phyloP scores from a whole-genome alignment of 305 asterid species.

The Withania somnifera region DNA sequence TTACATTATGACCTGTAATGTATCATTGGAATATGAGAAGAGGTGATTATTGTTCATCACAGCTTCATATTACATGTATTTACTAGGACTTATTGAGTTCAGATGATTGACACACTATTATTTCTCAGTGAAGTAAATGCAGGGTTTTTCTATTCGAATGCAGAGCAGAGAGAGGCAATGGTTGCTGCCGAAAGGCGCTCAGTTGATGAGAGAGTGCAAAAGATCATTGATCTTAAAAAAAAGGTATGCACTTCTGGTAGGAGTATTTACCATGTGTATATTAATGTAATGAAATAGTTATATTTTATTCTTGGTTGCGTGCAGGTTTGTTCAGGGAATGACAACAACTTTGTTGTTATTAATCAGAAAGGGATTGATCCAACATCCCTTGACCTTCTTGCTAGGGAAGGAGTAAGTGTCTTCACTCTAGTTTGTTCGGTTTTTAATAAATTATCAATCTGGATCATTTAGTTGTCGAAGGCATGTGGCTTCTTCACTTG shows the following conservation, averaged over 20 bases:
- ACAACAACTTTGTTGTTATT: slow-evolving; percentile 68
- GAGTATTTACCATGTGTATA: background rate
- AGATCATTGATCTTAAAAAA: slow-evolving; percentile 76
- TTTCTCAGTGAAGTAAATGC: slow-evolving; percentile 85
- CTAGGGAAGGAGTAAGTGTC: slow-evolving; percentile 85
- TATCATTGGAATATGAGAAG: slow-evolving; percentile 92
- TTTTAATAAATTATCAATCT: background rate
- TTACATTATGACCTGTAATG: slow-evolving; percentile 75
- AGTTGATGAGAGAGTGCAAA: slow-evolving; percentile 89
- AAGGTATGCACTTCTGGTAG: slow-evolving; percentile 32
- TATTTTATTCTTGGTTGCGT: slow-evolving; percentile 9
- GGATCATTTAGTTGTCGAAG: background rate
- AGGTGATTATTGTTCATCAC: slow-evolving; percentile 39
- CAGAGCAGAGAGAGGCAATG: slow-evolving; percentile 97
- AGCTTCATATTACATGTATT: background rate
- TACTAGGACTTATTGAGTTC: background rate
- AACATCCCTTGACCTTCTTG: slow-evolving; percentile 84
- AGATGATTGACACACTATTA: slow-evolving; percentile 2
- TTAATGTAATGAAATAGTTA: background rate
- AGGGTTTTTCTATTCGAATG: slow-evolving; percentile 91
- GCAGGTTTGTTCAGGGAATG: slow-evolving; percentile 71
- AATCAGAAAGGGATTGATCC: slow-evolving; percentile 99
- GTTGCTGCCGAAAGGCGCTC: slow-evolving; percentile 91
- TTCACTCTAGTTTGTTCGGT: background rate
- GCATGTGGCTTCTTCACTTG: background rate